These are phyloP conservation scores for Diplodia sapinea DNA, from an alignment of 2,329 filamentous ascomycete genomes.

Conservation along the genomic window DNA sequence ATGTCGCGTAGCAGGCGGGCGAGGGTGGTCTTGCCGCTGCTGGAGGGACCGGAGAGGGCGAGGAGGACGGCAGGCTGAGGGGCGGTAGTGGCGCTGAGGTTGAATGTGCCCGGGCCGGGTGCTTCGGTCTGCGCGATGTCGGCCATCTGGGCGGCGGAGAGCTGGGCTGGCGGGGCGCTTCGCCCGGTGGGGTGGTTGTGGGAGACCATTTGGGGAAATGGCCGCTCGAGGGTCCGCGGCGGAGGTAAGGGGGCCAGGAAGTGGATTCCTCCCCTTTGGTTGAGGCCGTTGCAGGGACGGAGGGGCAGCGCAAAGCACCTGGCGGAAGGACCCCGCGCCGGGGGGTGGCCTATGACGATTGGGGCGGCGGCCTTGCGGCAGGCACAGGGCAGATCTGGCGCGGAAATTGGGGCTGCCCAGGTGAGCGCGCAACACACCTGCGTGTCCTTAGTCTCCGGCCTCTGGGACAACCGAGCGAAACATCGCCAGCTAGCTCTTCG, in stretches of 20 bases:
- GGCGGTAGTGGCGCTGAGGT: conserved; percentile 6
- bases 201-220: conserved; percentile 8
- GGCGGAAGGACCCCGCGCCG: conserved; percentile 19
- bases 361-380: neutral
- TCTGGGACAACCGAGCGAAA: conserved; percentile 3
- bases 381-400: conserved; percentile 19
- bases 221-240: neutral
- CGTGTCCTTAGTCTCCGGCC: conserved; percentile 21
- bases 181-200: conserved; percentile 24
- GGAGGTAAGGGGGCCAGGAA: conserved; percentile 7
- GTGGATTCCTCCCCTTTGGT: neutral
- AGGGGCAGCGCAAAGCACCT: conserved; percentile 15
- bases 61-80: conserved; percentile 62
- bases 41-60: conserved; percentile 87
- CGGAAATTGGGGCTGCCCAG: conserved; percentile 23
- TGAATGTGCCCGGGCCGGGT: conserved; percentile 1
- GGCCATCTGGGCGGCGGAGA: conserved; percentile 2
- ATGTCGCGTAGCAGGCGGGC: conserved; percentile 82
- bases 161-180: neutral
- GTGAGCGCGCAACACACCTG: conserved; percentile 25
- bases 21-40: conserved; percentile 93
- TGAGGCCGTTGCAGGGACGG: conserved; percentile 11
- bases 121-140: conserved; percentile 6
- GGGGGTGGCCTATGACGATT: conserved; percentile 24
- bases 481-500: neutral